Evolutionary conservation across 306 rosid species (phyloP).

Genomic region (apple (Malus domestica)): ASM211411v1 NC_041797.1:1763501-1764000

Average conservation of each 20-base stretch:
- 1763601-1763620: conserved; percentile 77
- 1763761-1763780: neutral
- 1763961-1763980: neutral
- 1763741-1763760: neutral
- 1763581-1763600: conserved; percentile 57
- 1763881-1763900: neutral
- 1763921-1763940: neutral
- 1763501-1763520: conserved; percentile 41
- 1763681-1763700: neutral
- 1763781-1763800: neutral
- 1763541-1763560: conserved; percentile 52
- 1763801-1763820: neutral
- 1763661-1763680: neutral
- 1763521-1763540: conserved; percentile 32
- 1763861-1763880: neutral
- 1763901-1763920: neutral
- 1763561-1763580: conserved; percentile 60
- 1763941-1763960: neutral
- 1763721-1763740: too few species aligned
- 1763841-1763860: neutral
- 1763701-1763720: too few species aligned
- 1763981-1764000: neutral
- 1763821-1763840: neutral
- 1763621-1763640: conserved; percentile 16
- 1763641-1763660: conserved; percentile 1